A percentile compares a stretch with the other conserved stretches of the same genome.
These are phyloP conservation scores for Umbelopsis sp. DNA, from an alignment of 192 early-diverging fungal species.

Conservation along the genomic window DNA sequence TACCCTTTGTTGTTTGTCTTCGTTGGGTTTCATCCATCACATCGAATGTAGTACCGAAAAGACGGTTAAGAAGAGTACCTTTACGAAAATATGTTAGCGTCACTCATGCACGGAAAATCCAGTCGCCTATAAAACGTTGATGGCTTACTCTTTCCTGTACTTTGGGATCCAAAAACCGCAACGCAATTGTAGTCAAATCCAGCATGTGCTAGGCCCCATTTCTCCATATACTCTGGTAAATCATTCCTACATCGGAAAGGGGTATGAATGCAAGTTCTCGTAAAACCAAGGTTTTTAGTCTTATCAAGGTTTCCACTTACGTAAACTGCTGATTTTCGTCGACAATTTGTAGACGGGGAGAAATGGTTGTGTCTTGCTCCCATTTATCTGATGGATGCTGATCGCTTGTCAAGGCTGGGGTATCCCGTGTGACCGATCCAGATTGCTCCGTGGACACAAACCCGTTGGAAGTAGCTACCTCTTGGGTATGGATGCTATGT, in stretches of 20 bases:
- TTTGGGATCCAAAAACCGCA: slow-evolving; percentile 98
- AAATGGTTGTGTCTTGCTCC: slow-evolving; percentile 27
- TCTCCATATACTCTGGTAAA: slow-evolving; percentile 77
- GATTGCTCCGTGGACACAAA: not conserved
- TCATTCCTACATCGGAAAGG: slow-evolving; percentile 48
- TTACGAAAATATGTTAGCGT: not conserved
- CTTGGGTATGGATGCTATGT: not conserved
- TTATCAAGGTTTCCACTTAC: slow-evolving; percentile 41
- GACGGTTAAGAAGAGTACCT: slow-evolving; percentile 92
- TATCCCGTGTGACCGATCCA: not conserved
- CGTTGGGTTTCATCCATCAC: slow-evolving; percentile 89
- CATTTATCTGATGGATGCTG: slow-evolving; percentile 15
- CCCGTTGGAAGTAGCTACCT: not conserved
- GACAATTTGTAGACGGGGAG: slow-evolving; percentile 69
- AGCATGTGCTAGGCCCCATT: slow-evolving; percentile 76
- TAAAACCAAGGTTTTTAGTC: not conserved
- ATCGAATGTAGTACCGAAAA: slow-evolving; percentile 95
- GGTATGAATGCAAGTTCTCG: not conserved
- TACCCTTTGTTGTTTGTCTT: slow-evolving; percentile 96
- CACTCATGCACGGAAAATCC: slow-evolving; percentile 1
- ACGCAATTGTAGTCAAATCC: slow-evolving; percentile 98
- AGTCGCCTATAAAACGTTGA: not conserved
- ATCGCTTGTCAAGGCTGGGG: not conserved
- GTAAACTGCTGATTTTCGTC: slow-evolving; percentile 83
- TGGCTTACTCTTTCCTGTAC: slow-evolving; percentile 90